These are phyloP conservation scores for Extremus antarcticus DNA, from an alignment of 495 filamentous ascomycete species.

Conservation along the genomic window DNA sequence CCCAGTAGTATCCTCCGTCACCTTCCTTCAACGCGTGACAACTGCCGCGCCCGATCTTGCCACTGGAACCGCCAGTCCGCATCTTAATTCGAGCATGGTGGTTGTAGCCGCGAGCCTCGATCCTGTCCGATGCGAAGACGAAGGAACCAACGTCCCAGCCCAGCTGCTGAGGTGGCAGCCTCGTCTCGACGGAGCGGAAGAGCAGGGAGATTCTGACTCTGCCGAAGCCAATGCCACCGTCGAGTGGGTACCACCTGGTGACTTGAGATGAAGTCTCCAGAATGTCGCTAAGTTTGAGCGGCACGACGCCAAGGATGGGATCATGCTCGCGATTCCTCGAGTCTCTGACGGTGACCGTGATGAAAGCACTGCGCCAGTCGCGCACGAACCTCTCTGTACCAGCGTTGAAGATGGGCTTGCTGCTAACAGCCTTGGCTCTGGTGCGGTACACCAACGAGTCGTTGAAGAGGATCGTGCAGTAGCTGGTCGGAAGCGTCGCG, in stretches of 20 bases:
- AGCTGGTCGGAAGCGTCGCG: conserved; percentile 68
- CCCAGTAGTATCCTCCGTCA: conserved; percentile 46
- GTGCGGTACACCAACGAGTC: conserved; percentile 90
- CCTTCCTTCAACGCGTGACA: conserved; percentile 45
- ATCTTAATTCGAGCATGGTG: conserved; percentile 57
- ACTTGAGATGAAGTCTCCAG: conserved; percentile 77
- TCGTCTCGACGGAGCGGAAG: conserved; percentile 75
- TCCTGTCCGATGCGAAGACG: conserved; percentile 61
- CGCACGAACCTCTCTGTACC: conserved; percentile 91
- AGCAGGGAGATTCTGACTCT: conserved; percentile 81
- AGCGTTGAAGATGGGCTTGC: conserved; percentile 92
- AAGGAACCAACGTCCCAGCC: conserved; percentile 93
- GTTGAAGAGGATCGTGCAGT: conserved; percentile 83
- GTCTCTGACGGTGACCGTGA: conserved; percentile 81
- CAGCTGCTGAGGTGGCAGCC: conserved; percentile 66
- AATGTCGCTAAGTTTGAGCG: conserved; percentile 75
- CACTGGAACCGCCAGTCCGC: conserved; percentile 74
- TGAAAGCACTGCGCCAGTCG: conserved; percentile 79
- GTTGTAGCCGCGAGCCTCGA: conserved; percentile 49
- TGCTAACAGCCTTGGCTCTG: conserved; percentile 78
- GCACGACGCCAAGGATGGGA: conserved; percentile 83
- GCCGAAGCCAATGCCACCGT: conserved; percentile 69
- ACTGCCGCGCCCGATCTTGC: conserved; percentile 49
- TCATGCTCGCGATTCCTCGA: conserved; percentile 83
- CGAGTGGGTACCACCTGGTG: conserved; percentile 56